A percentile compares a stretch with the other conserved stretches of the same genome.
These are phyloP conservation scores for Eucalyptus sp. DNA, from an alignment of 345 rosid genomes.

Conservation along the genomic window DNA sequence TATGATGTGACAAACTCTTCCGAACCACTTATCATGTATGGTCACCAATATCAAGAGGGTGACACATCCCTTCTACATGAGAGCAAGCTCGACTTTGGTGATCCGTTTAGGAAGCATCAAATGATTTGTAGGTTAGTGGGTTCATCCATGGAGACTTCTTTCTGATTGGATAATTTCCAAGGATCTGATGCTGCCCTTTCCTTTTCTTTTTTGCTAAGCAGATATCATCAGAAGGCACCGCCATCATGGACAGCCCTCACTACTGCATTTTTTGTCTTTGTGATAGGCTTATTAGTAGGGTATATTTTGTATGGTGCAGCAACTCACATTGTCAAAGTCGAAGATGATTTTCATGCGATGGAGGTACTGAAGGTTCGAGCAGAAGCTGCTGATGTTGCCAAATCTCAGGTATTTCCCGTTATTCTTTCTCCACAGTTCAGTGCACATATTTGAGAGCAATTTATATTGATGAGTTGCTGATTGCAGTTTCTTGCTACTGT, in stretches of 20 bases:
- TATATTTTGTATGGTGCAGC: slow-evolving; percentile 75
- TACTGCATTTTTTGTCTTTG: slow-evolving; percentile 58
- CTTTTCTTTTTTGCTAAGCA: slow-evolving; percentile 8
- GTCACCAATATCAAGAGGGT: slow-evolving; percentile 69
- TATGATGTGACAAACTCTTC: slow-evolving; percentile 83
- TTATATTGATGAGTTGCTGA: neutral
- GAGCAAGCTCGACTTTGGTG: slow-evolving; percentile 91
- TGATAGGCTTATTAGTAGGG: slow-evolving; percentile 69
- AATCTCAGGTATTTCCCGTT: slow-evolving; percentile 51
- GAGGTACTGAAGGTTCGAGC: slow-evolving; percentile 75
- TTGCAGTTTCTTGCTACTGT: slow-evolving; percentile 94
- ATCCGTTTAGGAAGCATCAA: slow-evolving; percentile 84
- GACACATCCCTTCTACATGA: slow-evolving; percentile 63
- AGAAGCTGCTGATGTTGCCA: slow-evolving; percentile 98
- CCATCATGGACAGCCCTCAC: slow-evolving; percentile 58
- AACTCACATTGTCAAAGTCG: slow-evolving; percentile 76
- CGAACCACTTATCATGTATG: slow-evolving; percentile 84
- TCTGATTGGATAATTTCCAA: neutral
- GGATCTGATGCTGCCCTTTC: neutral
- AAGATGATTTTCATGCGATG: slow-evolving; percentile 83
- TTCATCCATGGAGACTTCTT: neutral
- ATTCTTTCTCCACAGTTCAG: neutral
- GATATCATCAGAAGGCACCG: slow-evolving; percentile 86
- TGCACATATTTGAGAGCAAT: neutral
- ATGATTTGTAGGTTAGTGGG: slow-evolving; percentile 80